Conservation (phyloP, 495 filamentous ascomycete species). For the Aspergillus olivimuriae region DNA sequence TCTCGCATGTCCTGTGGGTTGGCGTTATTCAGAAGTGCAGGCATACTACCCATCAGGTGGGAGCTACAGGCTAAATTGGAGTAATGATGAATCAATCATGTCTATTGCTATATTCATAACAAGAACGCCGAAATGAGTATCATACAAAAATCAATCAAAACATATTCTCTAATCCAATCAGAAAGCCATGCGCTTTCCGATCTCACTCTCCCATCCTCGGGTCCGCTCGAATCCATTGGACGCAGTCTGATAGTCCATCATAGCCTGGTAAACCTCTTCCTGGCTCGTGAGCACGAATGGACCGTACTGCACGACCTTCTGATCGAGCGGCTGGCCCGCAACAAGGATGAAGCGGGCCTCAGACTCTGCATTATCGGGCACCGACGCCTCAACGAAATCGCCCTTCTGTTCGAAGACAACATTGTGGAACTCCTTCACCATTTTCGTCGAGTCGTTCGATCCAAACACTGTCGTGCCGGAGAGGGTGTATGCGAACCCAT, state of each 20-base stretch:
- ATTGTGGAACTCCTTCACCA: constrained; percentile 72
- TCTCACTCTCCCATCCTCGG: constrained; percentile 80
- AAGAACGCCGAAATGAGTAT: too few species aligned
- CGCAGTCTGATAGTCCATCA: constrained; percentile 78
- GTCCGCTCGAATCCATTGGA: constrained; percentile 89
- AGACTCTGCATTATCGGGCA: constrained; percentile 60
- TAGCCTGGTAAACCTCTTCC: constrained; percentile 84
- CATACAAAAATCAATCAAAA: too few species aligned
- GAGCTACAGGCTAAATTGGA: too few species aligned
- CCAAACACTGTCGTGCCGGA: constrained; percentile 64
- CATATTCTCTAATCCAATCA: too few species aligned
- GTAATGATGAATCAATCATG: too few species aligned
- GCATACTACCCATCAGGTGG: too few species aligned
- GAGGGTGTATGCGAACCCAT: constrained; percentile 81
- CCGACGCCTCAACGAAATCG: constrained; percentile 62
- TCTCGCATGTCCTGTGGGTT: too few species aligned
- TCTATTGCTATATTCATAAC: too few species aligned
- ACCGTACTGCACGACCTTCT: constrained; percentile 92
- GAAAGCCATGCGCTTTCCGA: constrained; percentile 73
- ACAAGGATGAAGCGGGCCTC: constrained; percentile 70
- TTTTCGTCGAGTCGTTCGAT: constrained; percentile 46
- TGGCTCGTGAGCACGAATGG: constrained; percentile 83
- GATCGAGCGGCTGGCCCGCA: constrained; percentile 80
- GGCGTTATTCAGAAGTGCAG: too few species aligned
- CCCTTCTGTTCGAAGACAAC: constrained; percentile 82